Evolutionary conservation across 306 rosid genomes (phyloP).

Genomic region (Quercus parvula): DNA sequence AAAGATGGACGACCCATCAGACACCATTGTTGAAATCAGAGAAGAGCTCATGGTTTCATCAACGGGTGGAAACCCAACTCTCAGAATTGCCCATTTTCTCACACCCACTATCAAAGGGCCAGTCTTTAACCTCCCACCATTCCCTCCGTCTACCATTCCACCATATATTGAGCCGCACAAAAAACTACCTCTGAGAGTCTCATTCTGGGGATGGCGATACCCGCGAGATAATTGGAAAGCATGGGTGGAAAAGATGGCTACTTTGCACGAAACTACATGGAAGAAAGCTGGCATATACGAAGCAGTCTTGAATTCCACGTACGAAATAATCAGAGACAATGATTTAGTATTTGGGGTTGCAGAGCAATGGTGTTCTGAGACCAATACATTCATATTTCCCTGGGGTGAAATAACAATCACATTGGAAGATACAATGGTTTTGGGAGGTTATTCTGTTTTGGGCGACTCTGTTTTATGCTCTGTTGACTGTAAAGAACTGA

Average conservation of each 20-base stretch:
- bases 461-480: constrained; percentile 9
- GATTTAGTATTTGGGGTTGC: constrained; percentile 25
- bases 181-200: constrained; percentile 12
- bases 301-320: constrained; percentile 36
- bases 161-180: background rate
- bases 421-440: constrained; percentile 48
- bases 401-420: constrained; percentile 61
- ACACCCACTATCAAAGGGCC: constrained; percentile 28
- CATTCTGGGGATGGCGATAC: constrained; percentile 25
- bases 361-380: constrained; percentile 44
- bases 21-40: constrained; percentile 29
- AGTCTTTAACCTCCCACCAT: background rate
- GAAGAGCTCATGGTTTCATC: constrained; percentile 54
- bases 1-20: constrained; percentile 14
- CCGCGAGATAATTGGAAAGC: constrained; percentile 10
- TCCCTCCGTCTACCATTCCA: background rate
- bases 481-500: background rate
- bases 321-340: background rate
- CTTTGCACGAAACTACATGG: constrained; percentile 30
- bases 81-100: constrained; percentile 40
- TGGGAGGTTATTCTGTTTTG: constrained; percentile 24
- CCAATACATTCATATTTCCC: constrained; percentile 40
- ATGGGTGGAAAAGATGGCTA: constrained; percentile 34
- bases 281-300: constrained; percentile 42
- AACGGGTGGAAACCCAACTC: constrained; percentile 31